phyloP scores from a whole-genome alignment of 257 asterid genomes.

The Nicotiana tabacum region DNA sequence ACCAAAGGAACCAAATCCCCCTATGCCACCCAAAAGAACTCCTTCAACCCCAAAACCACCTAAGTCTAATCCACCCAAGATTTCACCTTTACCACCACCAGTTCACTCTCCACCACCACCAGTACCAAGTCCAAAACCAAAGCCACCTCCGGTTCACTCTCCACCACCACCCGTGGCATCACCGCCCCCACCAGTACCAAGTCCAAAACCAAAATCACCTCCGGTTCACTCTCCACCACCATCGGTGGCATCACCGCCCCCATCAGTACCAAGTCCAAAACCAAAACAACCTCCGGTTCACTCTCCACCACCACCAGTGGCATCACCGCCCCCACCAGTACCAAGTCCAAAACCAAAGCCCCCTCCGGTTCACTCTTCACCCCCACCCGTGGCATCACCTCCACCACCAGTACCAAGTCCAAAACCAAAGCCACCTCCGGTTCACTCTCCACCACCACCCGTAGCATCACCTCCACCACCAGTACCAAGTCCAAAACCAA shows the following conservation, averaged over 20 bases:
- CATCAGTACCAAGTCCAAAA: neutral
- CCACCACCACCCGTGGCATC: neutral
- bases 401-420: neutral
- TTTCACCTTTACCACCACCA: no score
- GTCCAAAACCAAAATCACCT: neutral
- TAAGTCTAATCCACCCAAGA: neutral
- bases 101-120: no score
- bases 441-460: neutral
- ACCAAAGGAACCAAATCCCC: neutral
- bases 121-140: neutral
- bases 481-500: neutral
- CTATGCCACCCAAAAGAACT: neutral
- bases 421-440: neutral
- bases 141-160: neutral
- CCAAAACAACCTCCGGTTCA: neutral
- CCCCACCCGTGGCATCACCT: neutral
- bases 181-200: neutral
- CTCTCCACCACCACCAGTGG: neutral
- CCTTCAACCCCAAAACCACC: conserved; percentile 3
- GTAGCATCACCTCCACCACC: neutral
- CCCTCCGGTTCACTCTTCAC: neutral
- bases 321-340: neutral
- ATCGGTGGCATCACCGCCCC: neutral
- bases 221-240: neutral
- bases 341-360: neutral